Percentiles rank a stretch among this genome's conserved stretches.
Evolutionary conservation across 495 filamentous ascomycete genomes (phyloP).

Genomic region (Penicillium longicatenatum): DNA sequence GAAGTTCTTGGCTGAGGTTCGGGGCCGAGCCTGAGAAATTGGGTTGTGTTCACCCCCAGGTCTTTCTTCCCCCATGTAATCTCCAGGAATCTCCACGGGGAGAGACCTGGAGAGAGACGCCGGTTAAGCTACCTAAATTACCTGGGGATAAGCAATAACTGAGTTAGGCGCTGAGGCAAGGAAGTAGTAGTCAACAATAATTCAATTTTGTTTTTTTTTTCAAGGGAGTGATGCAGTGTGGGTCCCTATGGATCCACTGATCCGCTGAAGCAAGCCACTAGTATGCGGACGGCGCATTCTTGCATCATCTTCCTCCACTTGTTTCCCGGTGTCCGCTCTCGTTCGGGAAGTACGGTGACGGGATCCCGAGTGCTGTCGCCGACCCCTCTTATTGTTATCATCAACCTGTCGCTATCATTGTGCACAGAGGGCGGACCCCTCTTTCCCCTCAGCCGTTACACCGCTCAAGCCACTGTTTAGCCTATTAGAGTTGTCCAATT

Average conservation of each 20-base stretch:
- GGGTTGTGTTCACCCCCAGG: too few species aligned
- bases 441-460: not conserved
- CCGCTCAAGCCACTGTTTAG: not conserved
- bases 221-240: conserved; percentile 1
- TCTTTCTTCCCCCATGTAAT: too few species aligned
- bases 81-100: too few species aligned
- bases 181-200: not conserved
- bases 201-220: not conserved
- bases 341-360: conserved; percentile 20
- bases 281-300: conserved; percentile 18
- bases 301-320: conserved; percentile 15
- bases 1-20: too few species aligned
- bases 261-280: conserved; percentile 6
- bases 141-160: not conserved
- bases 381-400: not conserved
- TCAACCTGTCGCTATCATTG: not conserved
- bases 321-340: conserved; percentile 1
- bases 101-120: not conserved
- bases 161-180: not conserved
- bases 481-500: not conserved
- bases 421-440: too few species aligned
- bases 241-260: conserved; percentile 12
- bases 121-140: not conserved
- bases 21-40: too few species aligned
- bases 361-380: conserved; percentile 21